Base-by-base conservation (phyloP, 441 rosid species). In the Aleurites moluccanus region DNA sequence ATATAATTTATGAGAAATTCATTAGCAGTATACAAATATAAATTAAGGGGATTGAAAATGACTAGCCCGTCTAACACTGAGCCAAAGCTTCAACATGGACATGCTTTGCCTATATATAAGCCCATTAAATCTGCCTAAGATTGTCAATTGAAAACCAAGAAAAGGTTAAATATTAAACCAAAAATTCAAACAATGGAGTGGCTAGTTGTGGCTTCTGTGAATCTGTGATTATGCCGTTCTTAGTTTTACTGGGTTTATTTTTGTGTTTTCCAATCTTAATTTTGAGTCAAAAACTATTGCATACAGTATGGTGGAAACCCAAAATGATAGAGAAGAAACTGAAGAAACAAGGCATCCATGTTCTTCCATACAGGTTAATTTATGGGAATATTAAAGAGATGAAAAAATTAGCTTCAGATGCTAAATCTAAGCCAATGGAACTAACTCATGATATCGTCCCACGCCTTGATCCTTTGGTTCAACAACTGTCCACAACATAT, bases 301-400 rank as follows among this genome's bases (percentile, higher is more conserved):
- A 72, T 64, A 49, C 33, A 20, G 16, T 75, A 47, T 80, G 82
- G 77, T 76, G 77, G 82, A 76, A 61, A 63, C 82, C 79, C 1
- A 80, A 63, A 33, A 64, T 5, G 75, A 76, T 80, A 72, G 79
- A 76, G 79, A 76, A 67, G 68, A 27, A 80, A 63, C 69, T 72
- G 10, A 25, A 44, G 67, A 55, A 73, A 57, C 77, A 76, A 35
- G 82, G 79, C 63, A 75, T 80, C 77, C 59, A 55, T 62, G 80
- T 76, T 4, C 11, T 72, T 38, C 79, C 79, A 0, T 76, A 80
- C 72, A 73, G 42, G 68, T 63, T 80, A 50, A 0, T 76, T 7
- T 28, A 68, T 64, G 81, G 81, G 27, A 78, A 76, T 64, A 8
- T 50, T 23, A 60, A 66, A 42, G 78, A 80, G 70, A 72, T 76